A percentile compares a stretch with the other conserved stretches of the same genome.
Evolutionary conservation across 208 protist genomes (phyloP).

Genomic region (Crithidia sp.): DNA sequence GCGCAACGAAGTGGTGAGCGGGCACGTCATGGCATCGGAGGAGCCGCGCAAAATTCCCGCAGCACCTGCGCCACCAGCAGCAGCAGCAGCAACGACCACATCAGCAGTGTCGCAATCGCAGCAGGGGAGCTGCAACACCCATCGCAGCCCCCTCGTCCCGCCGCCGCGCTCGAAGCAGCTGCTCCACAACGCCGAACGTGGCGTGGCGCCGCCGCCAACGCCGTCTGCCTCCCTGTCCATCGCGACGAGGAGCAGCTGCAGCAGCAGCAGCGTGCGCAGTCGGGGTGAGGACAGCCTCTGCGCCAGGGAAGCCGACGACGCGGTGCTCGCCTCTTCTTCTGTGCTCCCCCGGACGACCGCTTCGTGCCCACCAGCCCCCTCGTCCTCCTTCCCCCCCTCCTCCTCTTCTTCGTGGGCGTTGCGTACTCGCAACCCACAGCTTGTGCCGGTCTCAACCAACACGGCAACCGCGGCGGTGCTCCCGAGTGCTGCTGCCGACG

Average conservation of each 20-base stretch:
- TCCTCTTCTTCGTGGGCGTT: background rate
- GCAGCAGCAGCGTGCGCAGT: background rate
- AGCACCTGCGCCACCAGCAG: background rate
- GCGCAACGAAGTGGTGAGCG: too few relatives aligned
- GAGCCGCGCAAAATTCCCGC: background rate
- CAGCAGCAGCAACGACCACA: background rate
- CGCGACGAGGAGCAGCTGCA: background rate
- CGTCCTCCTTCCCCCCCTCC: background rate
- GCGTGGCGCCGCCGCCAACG: background rate
- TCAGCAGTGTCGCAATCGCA: background rate
- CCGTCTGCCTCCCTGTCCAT: background rate
- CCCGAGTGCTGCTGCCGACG: background rate
- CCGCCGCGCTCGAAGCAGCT: constrained; percentile 21
- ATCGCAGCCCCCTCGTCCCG: constrained; percentile 2
- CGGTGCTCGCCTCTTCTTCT: too few relatives aligned
- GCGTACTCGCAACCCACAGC: background rate
- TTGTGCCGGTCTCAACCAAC: background rate
- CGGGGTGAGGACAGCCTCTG: too few relatives aligned
- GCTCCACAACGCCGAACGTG: background rate
- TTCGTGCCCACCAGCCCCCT: background rate
- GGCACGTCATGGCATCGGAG: background rate
- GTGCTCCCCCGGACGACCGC: too few relatives aligned
- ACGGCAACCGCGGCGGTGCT: background rate
- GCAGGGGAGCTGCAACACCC: background rate
- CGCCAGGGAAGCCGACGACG: too few relatives aligned